Base-by-base conservation (phyloP, 179 eudicot species). In the Dionaea muscipula region DNA sequence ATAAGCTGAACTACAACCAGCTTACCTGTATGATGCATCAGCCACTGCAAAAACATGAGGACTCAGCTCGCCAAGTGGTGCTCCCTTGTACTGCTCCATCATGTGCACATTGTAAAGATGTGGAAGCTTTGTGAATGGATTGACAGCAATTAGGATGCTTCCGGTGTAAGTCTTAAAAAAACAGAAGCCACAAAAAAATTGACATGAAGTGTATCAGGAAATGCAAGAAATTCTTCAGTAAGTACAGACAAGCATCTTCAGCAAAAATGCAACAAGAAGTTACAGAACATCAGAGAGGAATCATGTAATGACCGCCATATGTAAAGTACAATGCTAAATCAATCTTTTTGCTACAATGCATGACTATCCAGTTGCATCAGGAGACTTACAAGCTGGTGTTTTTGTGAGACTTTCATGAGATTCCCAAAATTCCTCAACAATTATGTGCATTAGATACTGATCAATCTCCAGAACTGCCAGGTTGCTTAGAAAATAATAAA, bases 11-110 rank as follows among this genome's bases (percentile, higher is more conserved):
- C 59, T 54, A 68, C 15, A 25, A 49, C 5, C 24, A 40, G 47
- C 46, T 31, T 47, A 93, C 99, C 99, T 93, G 76, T 89, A 93
- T 16, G 96, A 70, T 37, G 94, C 94, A 76, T 93, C 99, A 66
- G 96, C 96, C 64, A 93, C 95, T 18, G 99, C 99, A 83, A 93
- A 93, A 26, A 93, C 96, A 80, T 93, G 99, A 56, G 99, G 99
- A 57, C 96, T 90, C 40, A 93, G 82, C 76, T 93, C 99, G 50
- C 99, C 99, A 72, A 93, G 83, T 24, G 87, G 85, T 26, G 87
- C 96, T 64, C 93, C 99, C 65, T 80, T 93, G 64, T 93, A 93
- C 65, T 85, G 95, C 74, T 85, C 96, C 99, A 93, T 93, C 99
- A 93, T 93, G 83, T 93, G 82, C 48, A 54, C 74, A 59, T 93